Conservation (phyloP, 179 eudicot genomes). For the Vitellaria paradoxa region DNA sequence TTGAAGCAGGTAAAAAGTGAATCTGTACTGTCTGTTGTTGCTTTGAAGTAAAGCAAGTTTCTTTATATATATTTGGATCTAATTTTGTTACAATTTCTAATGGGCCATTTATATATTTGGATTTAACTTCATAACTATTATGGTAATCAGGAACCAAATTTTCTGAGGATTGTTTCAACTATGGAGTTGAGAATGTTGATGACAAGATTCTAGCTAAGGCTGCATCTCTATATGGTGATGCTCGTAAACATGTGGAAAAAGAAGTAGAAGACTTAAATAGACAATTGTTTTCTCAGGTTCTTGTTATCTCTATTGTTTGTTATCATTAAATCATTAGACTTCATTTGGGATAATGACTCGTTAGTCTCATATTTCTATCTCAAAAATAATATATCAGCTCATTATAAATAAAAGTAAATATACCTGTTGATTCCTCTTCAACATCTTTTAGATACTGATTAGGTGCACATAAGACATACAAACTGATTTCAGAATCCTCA, state of each 20-base stretch:
- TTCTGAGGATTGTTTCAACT: conserved; percentile 92
- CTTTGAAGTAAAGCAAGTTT: not conserved
- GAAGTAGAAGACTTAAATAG: conserved; percentile 85
- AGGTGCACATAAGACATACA: not conserved
- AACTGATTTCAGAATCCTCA: not conserved
- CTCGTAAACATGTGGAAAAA: conserved; percentile 85
- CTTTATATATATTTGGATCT: not conserved
- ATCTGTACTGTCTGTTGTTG: not conserved
- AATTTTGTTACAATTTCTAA: not conserved
- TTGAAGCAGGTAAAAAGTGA: conserved; percentile 63
- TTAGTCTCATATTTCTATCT: not conserved
- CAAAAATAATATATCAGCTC: not conserved
- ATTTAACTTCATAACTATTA: not conserved
- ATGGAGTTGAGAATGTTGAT: conserved; percentile 77
- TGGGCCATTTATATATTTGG: not conserved
- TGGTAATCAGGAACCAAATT: conserved; percentile 69
- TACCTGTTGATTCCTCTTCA: not conserved
- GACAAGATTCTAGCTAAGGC: conserved; percentile 88
- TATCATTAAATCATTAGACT: not conserved
- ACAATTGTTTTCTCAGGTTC: conserved; percentile 68
- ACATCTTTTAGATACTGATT: not conserved
- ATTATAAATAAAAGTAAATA: not conserved
- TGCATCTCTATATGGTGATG: conserved; percentile 94
- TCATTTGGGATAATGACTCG: not conserved
- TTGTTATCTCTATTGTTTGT: conserved; percentile 7